Evolutionary conservation across 192 early-diverging fungal species (phyloP).

Genomic region (Coemansia javaensis): DNA sequence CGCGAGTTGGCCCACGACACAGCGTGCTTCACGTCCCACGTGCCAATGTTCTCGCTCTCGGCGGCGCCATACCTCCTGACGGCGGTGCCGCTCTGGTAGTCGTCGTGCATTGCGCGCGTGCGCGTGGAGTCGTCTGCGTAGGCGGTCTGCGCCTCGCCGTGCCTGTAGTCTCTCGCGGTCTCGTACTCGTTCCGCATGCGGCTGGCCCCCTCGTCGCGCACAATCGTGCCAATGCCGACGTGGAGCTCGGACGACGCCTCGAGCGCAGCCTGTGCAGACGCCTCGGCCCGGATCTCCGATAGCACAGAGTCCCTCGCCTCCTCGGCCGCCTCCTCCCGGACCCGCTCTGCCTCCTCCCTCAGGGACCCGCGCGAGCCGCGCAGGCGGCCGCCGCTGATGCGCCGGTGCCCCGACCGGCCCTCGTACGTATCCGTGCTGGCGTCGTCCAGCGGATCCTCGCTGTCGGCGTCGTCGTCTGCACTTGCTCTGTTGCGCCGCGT

Average conservation of each 20-base stretch:
- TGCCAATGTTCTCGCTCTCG: conserved; percentile 1
- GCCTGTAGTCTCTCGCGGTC: conserved; percentile 3
- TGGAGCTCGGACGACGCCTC: conserved; percentile 39
- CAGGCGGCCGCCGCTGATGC: conserved; percentile 8
- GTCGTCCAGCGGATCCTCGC: conserved; percentile 1
- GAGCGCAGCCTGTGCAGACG: conserved; percentile 34
- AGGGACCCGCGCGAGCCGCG: conserved; percentile 1
- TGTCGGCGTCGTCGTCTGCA: neutral
- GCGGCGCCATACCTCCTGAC: conserved; percentile 3
- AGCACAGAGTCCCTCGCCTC: conserved; percentile 40
- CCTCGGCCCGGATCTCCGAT: conserved; percentile 34
- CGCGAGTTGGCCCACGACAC: conserved; percentile 10
- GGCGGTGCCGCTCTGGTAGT: neutral
- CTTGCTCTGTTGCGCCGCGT: too few relatives aligned
- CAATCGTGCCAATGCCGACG: conserved; percentile 12
- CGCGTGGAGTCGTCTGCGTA: conserved; percentile 8
- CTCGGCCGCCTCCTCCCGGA: conserved; percentile 23
- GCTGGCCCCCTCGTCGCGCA: conserved; percentile 30
- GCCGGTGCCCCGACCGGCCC: conserved; percentile 4
- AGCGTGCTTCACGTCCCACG: conserved; percentile 11
- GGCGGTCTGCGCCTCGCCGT: conserved; percentile 2
- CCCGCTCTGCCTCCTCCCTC: conserved; percentile 23
- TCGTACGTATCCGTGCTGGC: neutral
- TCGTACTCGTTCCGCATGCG: conserved; percentile 3
- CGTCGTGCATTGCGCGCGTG: neutral